phyloP scores from a whole-genome alignment of 768 basidiomycete species.

The Paxillus rubicundulus region DNA sequence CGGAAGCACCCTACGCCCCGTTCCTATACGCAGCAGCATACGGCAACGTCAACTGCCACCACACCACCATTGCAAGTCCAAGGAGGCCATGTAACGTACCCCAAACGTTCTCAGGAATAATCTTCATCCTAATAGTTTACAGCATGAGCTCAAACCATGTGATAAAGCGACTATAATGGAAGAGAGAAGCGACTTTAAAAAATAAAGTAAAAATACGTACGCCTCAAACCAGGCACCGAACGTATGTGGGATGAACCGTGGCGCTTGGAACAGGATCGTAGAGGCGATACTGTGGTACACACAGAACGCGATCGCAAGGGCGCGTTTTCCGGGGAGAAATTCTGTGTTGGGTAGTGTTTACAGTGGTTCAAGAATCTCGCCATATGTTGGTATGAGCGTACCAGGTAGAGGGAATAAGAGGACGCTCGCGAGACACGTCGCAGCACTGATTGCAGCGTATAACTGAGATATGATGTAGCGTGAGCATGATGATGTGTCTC shows the following conservation, averaged over 20 bases:
- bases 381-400: conserved; percentile 29
- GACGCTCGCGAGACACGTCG: conserved; percentile 57
- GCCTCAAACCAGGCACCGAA: conserved; percentile 60
- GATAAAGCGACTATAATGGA: background rate
- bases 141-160: background rate
- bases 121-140: conserved; percentile 41
- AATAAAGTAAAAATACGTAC: conserved; percentile 43
- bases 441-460: conserved; percentile 61
- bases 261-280: conserved; percentile 71
- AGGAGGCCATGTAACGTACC: conserved; percentile 69
- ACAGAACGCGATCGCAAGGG: conserved; percentile 71
- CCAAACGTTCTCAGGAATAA: conserved; percentile 76
- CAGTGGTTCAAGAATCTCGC: background rate
- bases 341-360: conserved; percentile 39
- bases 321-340: conserved; percentile 83
- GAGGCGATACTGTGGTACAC: conserved; percentile 74
- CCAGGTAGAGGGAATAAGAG: conserved; percentile 75
- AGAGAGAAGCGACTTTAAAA: background rate
- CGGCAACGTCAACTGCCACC: conserved; percentile 79
- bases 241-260: conserved; percentile 74
- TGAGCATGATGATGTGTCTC: background rate
- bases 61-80: conserved; percentile 67
- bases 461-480: conserved; percentile 40
- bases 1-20: background rate
- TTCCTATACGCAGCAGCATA: conserved; percentile 42